Base-by-base conservation (phyloP, 768 basidiomycete species). In the Russula virescens region DNA sequence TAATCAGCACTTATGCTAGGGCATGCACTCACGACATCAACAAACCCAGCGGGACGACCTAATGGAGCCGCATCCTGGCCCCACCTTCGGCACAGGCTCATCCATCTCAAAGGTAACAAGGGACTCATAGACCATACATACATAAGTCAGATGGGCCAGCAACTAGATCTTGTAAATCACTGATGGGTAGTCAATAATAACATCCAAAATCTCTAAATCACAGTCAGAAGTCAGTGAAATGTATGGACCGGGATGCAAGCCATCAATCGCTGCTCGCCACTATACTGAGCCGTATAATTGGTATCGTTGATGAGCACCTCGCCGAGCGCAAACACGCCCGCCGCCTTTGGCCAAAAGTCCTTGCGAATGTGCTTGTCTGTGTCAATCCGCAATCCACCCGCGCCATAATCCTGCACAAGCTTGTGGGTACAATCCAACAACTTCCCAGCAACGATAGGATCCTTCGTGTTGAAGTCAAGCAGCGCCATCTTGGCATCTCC, bases 321-420 rank as follows among this genome's bases (percentile, higher is more conserved):
- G 40, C 84, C 84, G 42, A 85, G 74, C 58, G 79, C 80, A 68
- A 77, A 84, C 10, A 83, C 77, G 5, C 78, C 79, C 0, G 82
- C 80, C 13, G 79, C 71, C 23, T 71, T 67, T 9, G 75, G 75
- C 84, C 84, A 86, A 70, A 86, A 86, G 23, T 76, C 73, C 65
- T 75, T 76, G 2, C 77, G 73, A 65, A 86, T 74, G 68, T 83
- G 82, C 70, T 84, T 85, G 63, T 80, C 83, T 3, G 83, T 81
- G 59, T 84, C 84, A 70, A 86, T 78, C 26, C 84, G 77, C 34
- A 85, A 68, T 9, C 83, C 81, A 66, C 86, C 85, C 58, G 80
- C 74, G 11, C 62, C 69, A 67, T 83, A 86, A 49, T 77, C 75
- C 26, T 70, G 53, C 5, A 84, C 80, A 13, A 84, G 72, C 31